Conservation (phyloP, 2,329 filamentous ascomycete species). For the Diaporthe sp. region DNA sequence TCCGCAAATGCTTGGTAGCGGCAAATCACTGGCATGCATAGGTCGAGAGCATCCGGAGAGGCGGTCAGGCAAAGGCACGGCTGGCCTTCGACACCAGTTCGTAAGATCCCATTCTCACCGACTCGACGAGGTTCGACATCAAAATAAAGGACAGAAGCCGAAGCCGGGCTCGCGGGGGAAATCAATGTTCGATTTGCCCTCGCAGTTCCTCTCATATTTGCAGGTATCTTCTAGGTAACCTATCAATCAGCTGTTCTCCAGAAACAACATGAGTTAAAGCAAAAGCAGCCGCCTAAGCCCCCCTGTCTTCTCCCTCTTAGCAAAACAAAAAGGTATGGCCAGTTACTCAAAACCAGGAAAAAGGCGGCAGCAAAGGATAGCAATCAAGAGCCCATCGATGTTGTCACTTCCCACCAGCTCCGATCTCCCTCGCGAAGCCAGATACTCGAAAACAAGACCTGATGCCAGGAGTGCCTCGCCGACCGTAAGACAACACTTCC, state of each 20-base stretch:
- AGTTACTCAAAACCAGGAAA: constrained; percentile 25
- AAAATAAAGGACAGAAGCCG: neutral
- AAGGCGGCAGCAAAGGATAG: constrained; percentile 4
- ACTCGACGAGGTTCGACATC: neutral
- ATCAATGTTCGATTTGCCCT: constrained; percentile 29
- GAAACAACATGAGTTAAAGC: neutral
- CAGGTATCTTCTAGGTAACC: constrained; percentile 33
- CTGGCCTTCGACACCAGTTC: neutral
- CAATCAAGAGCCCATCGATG: neutral
- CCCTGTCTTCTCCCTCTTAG: constrained; percentile 4
- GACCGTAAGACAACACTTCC: neutral
- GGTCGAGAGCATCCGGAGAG: neutral
- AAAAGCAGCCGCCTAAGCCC: neutral
- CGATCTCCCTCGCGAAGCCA: constrained; percentile 4
- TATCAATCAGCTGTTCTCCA: constrained; percentile 25
- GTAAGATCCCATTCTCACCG: neutral
- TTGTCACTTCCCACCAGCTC: constrained; percentile 14
- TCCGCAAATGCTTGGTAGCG: neutral
- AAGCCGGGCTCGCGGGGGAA: neutral
- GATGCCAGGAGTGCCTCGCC: constrained; percentile 17
- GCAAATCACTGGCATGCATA: neutral
- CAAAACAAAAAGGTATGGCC: constrained; percentile 14
- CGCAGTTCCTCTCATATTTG: constrained; percentile 27
- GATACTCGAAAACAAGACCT: neutral
- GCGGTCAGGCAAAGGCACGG: neutral